Evolutionary conservation across 2,329 filamentous ascomycete species (phyloP), one percentile per base, ranked within the genome.

Genomic region (Aspergillus chevalieri): DNA sequence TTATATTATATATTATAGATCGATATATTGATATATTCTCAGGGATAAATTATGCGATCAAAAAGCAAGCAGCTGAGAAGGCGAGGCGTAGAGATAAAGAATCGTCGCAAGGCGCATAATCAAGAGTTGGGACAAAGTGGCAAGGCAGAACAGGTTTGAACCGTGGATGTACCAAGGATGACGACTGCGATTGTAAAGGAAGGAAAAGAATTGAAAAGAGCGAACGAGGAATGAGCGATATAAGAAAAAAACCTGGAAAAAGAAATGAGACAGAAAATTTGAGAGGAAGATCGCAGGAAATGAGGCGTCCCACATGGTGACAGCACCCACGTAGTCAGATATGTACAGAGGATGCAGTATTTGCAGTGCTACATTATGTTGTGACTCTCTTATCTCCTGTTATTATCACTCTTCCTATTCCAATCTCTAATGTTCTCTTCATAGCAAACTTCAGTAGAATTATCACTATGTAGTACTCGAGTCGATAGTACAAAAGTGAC

Each of bases 251-350:
- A 44, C 47, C 33, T 52, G 34, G 34, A 48, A 44, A 50, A 50
- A 34, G 47, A 51, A 34, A 43, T 24, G 44, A 43, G 39, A 54
- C 50, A 38, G 26, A 30, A 42, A 33, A 33, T n/a, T n/a, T 36
- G 3, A 10, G 30, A 36, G 34, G 34, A 36, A n/a, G 14, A 36
- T n/a, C 34, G 34, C 14, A n/a, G 34, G 34, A 36, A 36, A n/a
- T 36, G 34, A 17, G n/a, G 34, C 3, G 15, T 36, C 14, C 14
- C 34, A 17, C 34, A 36, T 36, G 34, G 15, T 36, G 45, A 43
- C 15, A 17, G 21, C 21, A 22, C 21, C 21, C 21, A 6, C 21
- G 2, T 22, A 22, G 21, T 22, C 21, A 5, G 21, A 22, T 22
- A 22, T 22, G 21, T 22, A 22, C 21, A 22, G 21, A 22, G 17